Base-by-base conservation (phyloP, 352 stramenopile genomes). In the Globisporangium recalcitrans region DNA sequence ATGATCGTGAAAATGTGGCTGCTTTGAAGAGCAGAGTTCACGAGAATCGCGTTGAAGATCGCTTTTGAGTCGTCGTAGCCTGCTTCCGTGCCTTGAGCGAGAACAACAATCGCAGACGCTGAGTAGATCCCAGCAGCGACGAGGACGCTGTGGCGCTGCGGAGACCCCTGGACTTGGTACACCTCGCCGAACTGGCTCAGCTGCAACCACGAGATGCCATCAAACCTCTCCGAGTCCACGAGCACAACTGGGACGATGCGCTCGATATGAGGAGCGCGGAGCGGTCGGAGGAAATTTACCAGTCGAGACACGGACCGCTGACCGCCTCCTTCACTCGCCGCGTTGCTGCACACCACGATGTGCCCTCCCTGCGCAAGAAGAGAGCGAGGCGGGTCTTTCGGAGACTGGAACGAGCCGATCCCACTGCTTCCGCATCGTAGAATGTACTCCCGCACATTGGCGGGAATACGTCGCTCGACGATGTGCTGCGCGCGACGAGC, bases 41-140 rank as follows among this genome's bases (percentile, higher is more conserved):
- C 70, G 16, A 95, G 72, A 47, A 93, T 93, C 4, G 85, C 84
- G 49, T 93, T 95, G 58, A 95, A 93, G 26, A 95, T 91, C 6
- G 83, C 81, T 62, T 93, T 92, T 0, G 85, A 93, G 66, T 95
- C 85, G 63, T 91, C 80, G 27, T 90, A 88, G 1, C 80, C 83
- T 26, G 76, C 65, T 53, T 87, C 75, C 4, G 77, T 88, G 16
- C 85, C 85, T 66, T 95, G 85, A 1, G 85, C 83, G 2, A 95
- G 65, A 7, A 95, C 83, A 1, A 95, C 81, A 54, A 95, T 88
- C 0, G 85, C 78, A 19, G 83, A 95, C 0, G 85, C 83, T 0
- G 80, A 79, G 55, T 95, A 93, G n/a, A 95, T 80, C 1, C 85
- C 85, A 19, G 85, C 85, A 44, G 70, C 73, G 10, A 83, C 74